Base-by-base conservation (phyloP, 768 basidiomycete genomes). In the Amanita subjunquillea region DNA sequence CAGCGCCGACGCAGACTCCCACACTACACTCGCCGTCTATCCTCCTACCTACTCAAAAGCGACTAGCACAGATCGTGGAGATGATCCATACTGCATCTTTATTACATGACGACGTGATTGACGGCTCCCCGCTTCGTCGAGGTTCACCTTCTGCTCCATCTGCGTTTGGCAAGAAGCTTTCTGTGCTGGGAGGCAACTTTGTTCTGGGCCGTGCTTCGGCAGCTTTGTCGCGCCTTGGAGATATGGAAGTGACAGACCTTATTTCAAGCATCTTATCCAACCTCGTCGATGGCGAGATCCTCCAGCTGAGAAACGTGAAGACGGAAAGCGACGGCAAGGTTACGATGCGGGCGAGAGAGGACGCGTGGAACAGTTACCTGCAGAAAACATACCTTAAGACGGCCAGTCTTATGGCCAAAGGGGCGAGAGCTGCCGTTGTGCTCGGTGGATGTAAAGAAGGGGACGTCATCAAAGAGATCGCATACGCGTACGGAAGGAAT, bases 11-110 rank as follows among this genome's bases (percentile, higher is more conserved):
- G 49, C 48, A 1, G 55, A 59, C 15, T 32, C 64, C 50, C 20
- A 60, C 50, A 17, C 60, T 60, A 15, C 59, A 47, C 46, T 55
- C 59, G 6, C 53, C 63, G 37, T 51, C 63, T 56, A 55, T 58
- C 56, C 67, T 87, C 38, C 78, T 97, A 3, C 91, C 94, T 4
- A 88, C 93, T 1, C 93, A 96, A 64, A 67, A 75, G 13, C 82
- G 93, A n/a, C 80, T 97, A 27, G 94, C 93, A 0, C 89, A 92
- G 59, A 92, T 97, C 34, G 85, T 91, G 41, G 93, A 97, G 64
- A 91, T 96, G 89, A 88, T 97, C 56, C 94, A 97, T 60, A 91
- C 94, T 27, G 94, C 93, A 2, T 93, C 91, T 5, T 76, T 96
- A n/a, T 68, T 97, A 6, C 93, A 97, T 61, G 94, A 96, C 75